Evolutionary conservation across 2,329 filamentous ascomycete species (phyloP).

Genomic region (Sarocladium strictum): DNA sequence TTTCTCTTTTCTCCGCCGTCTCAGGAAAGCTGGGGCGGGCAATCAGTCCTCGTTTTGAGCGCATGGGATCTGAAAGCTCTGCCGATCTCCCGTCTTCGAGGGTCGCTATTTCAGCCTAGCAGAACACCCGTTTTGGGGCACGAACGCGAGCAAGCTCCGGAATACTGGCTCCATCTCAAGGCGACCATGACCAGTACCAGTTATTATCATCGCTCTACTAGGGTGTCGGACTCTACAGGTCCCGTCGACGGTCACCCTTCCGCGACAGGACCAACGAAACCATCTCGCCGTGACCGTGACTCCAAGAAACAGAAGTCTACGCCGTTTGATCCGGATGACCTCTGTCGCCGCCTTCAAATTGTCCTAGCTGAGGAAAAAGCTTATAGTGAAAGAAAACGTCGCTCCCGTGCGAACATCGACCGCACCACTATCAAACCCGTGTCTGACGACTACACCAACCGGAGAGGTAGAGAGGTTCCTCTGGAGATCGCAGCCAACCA

Average conservation of each 20-base stretch:
- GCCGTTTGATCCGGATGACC: conserved; percentile 48
- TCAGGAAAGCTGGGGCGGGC: no score
- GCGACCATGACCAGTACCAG: conserved; percentile 1
- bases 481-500: neutral
- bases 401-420: conserved; percentile 5
- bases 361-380: conserved; percentile 46
- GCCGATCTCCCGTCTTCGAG: neutral
- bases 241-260: neutral
- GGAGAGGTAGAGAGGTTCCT: conserved; percentile 13
- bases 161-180: neutral
- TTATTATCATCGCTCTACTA: neutral
- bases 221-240: neutral
- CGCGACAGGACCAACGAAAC: conserved; percentile 1
- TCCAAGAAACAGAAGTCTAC: conserved; percentile 14
- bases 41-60: no score
- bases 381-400: conserved; percentile 26
- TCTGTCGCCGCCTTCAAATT: conserved; percentile 44
- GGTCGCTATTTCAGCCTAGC: neutral
- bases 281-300: neutral
- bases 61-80: neutral
- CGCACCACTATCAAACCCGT: neutral
- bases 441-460: conserved; percentile 21
- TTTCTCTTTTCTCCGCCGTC: no score
- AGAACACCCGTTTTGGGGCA: neutral
- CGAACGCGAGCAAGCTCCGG: neutral